A percentile compares a stretch with the other conserved stretches of the same genome.
phyloP scores from a whole-genome alignment of 2,329 filamentous ascomycete genomes.

The Xylariaceae sp. region DNA sequence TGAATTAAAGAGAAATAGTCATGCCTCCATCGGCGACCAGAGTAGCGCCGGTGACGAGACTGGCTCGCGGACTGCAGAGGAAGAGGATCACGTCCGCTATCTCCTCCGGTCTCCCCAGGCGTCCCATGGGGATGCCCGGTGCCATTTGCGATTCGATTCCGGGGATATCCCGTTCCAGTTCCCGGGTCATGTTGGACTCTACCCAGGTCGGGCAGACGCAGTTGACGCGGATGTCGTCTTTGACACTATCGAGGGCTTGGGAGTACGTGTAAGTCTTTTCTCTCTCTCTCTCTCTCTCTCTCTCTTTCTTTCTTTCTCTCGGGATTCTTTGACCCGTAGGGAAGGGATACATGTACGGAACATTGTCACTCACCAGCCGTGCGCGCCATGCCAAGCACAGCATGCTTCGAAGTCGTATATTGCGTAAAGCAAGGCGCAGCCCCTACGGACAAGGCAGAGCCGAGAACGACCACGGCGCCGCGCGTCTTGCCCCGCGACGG shows the following conservation, averaged over 20 bases:
- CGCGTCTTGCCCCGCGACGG: constrained; percentile 15
- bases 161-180: not conserved
- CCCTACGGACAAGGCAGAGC: constrained; percentile 11
- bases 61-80: constrained; percentile 15
- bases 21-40: constrained; percentile 6
- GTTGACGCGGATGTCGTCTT: constrained; percentile 18
- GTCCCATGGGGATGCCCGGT: constrained; percentile 11
- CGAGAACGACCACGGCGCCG: constrained; percentile 18
- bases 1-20: not conserved
- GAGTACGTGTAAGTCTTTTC: not conserved
- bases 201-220: constrained; percentile 18
- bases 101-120: constrained; percentile 14
- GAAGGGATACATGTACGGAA: too few species aligned
- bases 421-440: constrained; percentile 3
- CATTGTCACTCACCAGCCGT: constrained; percentile 12
- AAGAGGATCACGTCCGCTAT: constrained; percentile 16
- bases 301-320: not conserved
- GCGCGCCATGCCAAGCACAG: constrained; percentile 18
- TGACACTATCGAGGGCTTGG: constrained; percentile 15
- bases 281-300: not conserved
- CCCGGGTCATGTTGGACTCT: constrained; percentile 15
- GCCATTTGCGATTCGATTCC: constrained; percentile 3
- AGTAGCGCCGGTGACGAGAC: constrained; percentile 4
- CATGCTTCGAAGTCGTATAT: constrained; percentile 22
- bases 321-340: not conserved